Conservation (phyloP, 768 basidiomycete genomes). For the Thelephora aurantiotincta region DNA sequence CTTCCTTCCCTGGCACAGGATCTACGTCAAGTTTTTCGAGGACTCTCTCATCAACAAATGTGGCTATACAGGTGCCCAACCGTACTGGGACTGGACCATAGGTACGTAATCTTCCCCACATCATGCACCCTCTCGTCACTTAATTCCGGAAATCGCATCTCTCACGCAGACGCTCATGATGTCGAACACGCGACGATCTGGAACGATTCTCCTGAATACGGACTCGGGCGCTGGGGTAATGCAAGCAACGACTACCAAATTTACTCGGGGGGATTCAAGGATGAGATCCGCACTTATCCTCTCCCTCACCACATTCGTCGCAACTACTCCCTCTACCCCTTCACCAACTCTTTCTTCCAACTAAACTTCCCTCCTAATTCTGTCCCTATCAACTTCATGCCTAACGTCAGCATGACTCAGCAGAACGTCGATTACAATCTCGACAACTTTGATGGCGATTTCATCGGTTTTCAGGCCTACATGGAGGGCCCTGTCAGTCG, state of each 20-base stretch:
- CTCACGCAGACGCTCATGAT: constrained; percentile 11
- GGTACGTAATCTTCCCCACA: constrained; percentile 5
- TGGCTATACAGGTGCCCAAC: constrained; percentile 11
- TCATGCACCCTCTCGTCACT: neutral
- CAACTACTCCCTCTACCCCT: constrained; percentile 21
- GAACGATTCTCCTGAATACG: constrained; percentile 9
- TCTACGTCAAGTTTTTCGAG: constrained; percentile 11
- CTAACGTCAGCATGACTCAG: constrained; percentile 16
- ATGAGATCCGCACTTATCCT: constrained; percentile 17
- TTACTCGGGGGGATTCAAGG: constrained; percentile 16
- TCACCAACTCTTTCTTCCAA: neutral
- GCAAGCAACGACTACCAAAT: constrained; percentile 11
- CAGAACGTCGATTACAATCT: constrained; percentile 13
- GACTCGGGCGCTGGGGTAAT: constrained; percentile 17
- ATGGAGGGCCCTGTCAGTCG: constrained; percentile 12
- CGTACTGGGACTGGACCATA: constrained; percentile 18
- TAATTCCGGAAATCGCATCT: neutral
- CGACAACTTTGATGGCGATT: constrained; percentile 17
- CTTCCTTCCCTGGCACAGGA: constrained; percentile 18
- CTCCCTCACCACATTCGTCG: constrained; percentile 19
- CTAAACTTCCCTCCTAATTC: no score
- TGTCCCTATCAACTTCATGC: constrained; percentile 10
- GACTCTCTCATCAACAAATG: constrained; percentile 10
- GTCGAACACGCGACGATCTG: constrained; percentile 11
- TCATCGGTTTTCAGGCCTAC: constrained; percentile 16